These are phyloP conservation scores for Dictyostelium purpureum DNA, from an alignment of 78 protist species.

Conservation along the genomic window DNA sequence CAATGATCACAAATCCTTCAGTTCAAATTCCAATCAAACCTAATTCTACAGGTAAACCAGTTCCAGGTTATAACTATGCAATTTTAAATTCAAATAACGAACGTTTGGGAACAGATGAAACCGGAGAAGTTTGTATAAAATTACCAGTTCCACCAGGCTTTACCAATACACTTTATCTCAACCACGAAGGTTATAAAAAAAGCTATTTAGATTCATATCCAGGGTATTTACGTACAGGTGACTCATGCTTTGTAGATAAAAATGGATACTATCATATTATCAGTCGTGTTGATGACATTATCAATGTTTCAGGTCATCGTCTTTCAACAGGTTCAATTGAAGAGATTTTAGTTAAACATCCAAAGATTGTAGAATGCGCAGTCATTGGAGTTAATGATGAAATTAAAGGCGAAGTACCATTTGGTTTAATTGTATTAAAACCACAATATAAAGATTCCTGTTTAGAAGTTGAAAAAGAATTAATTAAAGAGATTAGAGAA, in stretches of 20 bases:
- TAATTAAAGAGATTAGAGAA: constrained; percentile 46
- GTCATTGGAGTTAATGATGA: constrained; percentile 89
- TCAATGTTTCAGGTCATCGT: constrained; percentile 94
- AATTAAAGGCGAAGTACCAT: constrained; percentile 89
- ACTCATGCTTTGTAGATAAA: constrained; percentile 76
- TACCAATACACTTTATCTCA: constrained; percentile 41
- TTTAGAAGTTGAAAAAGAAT: constrained; percentile 1
- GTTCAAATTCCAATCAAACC: neutral
- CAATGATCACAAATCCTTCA: constrained; percentile 6
- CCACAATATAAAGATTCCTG: neutral
- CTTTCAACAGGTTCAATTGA: constrained; percentile 89
- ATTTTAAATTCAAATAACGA: neutral
- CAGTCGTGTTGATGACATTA: constrained; percentile 92
- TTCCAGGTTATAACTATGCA: constrained; percentile 78
- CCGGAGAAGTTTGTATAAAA: constrained; percentile 71
- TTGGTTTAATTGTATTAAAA: constrained; percentile 85
- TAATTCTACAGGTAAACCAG: constrained; percentile 32
- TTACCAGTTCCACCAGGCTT: constrained; percentile 91
- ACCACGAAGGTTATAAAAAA: constrained; percentile 57
- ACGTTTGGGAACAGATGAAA: neutral
- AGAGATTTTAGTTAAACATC: constrained; percentile 33
- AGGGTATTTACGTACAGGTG: constrained; percentile 86
- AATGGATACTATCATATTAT: constrained; percentile 82
- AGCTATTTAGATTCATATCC: constrained; percentile 41
- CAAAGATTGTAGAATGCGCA: constrained; percentile 82